Evolutionary conservation across 352 stramenopile genomes (phyloP).

Genomic region (Pythium apleroticum): DNA sequence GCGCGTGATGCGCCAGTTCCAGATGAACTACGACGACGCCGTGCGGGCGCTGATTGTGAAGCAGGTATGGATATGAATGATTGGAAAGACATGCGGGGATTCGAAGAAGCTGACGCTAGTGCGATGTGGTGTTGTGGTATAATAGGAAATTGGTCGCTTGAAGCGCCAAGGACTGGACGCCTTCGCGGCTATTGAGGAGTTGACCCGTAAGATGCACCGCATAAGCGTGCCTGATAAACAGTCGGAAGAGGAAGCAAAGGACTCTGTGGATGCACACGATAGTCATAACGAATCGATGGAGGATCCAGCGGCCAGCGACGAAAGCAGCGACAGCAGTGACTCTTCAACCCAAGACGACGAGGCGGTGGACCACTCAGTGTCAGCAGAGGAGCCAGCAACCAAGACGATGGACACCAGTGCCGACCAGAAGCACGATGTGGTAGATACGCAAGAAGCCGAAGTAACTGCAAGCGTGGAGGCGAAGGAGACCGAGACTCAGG

Average conservation of each 20-base stretch:
- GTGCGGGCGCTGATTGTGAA: slow-evolving; percentile 85
- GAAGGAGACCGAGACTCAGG: slow-evolving; percentile 16
- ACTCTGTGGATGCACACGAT: slow-evolving; percentile 1
- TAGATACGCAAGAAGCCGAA: not conserved
- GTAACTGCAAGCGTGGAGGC: not conserved
- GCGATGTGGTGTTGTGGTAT: not conserved
- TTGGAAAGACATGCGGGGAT: not conserved
- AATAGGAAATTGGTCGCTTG: slow-evolving; percentile 69
- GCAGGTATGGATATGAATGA: slow-evolving; percentile 52
- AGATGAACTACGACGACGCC: slow-evolving; percentile 86
- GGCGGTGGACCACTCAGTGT: not conserved
- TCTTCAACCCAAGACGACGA: slow-evolving; percentile 1
- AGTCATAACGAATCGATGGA: slow-evolving; percentile 9
- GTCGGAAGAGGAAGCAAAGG: slow-evolving; percentile 19
- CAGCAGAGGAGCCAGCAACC: not conserved
- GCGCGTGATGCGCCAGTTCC: slow-evolving; percentile 81
- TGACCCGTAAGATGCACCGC: slow-evolving; percentile 82
- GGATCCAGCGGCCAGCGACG: not conserved
- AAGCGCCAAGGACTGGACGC: slow-evolving; percentile 78
- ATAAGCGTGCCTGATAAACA: slow-evolving; percentile 17
- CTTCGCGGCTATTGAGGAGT: slow-evolving; percentile 81
- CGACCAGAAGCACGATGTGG: slow-evolving; percentile 17
- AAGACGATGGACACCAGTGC: not conserved
- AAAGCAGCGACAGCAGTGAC: slow-evolving; percentile 12
- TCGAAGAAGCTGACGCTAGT: slow-evolving; percentile 1